phyloP scores from a whole-genome alignment of 371 early-diverging fungal species.

The Zychaea mexicana region DNA sequence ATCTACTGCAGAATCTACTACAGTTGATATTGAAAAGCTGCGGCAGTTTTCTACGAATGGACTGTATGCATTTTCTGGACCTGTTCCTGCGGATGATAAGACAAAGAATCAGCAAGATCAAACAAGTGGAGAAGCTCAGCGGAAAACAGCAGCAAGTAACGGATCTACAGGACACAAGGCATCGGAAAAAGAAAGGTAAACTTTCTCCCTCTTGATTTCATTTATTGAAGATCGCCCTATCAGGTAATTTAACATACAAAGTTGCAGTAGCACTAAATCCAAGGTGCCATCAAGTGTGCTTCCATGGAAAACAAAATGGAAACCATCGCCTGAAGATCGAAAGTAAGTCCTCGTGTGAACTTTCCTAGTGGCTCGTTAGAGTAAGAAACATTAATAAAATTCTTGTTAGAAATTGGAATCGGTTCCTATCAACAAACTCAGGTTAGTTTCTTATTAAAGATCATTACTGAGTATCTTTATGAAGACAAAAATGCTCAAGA shows the following conservation, averaged over 20 bases:
- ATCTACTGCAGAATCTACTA: no score
- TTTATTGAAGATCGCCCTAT: no score
- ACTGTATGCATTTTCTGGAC: constrained; percentile 12
- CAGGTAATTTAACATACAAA: no score
- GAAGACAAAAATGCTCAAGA: neutral
- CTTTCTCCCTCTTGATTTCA: no score
- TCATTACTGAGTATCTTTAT: no score
- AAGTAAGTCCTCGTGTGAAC: constrained; percentile 23
- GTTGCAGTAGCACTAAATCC: constrained; percentile 13
- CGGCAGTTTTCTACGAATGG: constrained; percentile 29
- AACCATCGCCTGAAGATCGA: constrained; percentile 53
- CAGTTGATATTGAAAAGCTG: constrained; percentile 26
- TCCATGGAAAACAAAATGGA: constrained; percentile 57
- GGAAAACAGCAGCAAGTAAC: neutral
- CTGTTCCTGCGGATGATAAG: constrained; percentile 8
- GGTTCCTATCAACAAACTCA: constrained; percentile 68
- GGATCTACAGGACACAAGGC: constrained; percentile 5
- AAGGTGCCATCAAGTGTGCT: constrained; percentile 47
- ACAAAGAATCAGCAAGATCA: neutral
- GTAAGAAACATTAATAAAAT: neutral
- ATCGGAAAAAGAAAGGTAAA: constrained; percentile 32
- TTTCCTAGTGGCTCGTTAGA: neutral
- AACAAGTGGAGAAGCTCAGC: neutral
- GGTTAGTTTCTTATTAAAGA: constrained; percentile 24
- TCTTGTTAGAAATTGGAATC: constrained; percentile 62